A percentile compares a stretch with the other conserved stretches of the same genome.
Evolutionary conservation across 1,284 basidiomycete species (phyloP).

Genomic region (Phellopilus nigrolimitatus): DNA sequence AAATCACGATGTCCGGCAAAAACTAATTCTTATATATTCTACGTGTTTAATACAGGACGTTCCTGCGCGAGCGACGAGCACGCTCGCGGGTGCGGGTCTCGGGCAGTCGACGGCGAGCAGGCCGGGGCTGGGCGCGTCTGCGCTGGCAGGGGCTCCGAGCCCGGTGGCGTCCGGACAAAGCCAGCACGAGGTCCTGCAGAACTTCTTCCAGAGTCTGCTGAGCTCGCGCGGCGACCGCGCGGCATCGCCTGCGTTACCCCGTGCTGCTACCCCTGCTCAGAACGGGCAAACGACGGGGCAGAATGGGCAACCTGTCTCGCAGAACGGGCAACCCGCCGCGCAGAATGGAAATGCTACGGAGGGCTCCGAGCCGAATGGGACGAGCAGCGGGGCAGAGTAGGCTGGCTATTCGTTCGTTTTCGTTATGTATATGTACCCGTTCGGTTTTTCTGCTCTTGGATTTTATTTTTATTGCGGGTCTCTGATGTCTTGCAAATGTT

Average conservation of each 20-base stretch:
- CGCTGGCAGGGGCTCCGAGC: constrained; percentile 39
- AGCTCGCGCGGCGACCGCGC: constrained; percentile 56
- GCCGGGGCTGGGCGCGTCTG: constrained; percentile 35
- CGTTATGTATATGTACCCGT: no score
- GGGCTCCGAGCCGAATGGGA: constrained; percentile 13
- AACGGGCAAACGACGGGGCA: neutral
- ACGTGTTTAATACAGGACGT: constrained; percentile 20
- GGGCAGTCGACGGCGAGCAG: constrained; percentile 23
- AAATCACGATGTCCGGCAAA: neutral
- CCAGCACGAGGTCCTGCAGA: constrained; percentile 78
- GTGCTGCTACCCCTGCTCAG: constrained; percentile 3
- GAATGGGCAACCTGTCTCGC: no score
- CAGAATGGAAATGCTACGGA: constrained; percentile 7
- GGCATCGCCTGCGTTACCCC: constrained; percentile 1
- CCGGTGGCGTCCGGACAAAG: constrained; percentile 53
- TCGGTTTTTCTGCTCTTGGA: no score
- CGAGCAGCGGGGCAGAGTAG: constrained; percentile 19
- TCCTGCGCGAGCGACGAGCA: constrained; percentile 24
- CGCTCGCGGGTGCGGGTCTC: constrained; percentile 26
- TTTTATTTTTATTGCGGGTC: neutral
- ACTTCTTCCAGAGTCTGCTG: constrained; percentile 81
- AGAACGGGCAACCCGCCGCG: constrained; percentile 5
- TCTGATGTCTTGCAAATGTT: neutral
- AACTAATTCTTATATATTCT: neutral
- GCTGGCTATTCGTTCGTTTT: neutral